A percentile compares a stretch with the other conserved stretches of the same genome.
phyloP scores from a whole-genome alignment of 345 rosid species.

The Kernera saxatilis region DNA sequence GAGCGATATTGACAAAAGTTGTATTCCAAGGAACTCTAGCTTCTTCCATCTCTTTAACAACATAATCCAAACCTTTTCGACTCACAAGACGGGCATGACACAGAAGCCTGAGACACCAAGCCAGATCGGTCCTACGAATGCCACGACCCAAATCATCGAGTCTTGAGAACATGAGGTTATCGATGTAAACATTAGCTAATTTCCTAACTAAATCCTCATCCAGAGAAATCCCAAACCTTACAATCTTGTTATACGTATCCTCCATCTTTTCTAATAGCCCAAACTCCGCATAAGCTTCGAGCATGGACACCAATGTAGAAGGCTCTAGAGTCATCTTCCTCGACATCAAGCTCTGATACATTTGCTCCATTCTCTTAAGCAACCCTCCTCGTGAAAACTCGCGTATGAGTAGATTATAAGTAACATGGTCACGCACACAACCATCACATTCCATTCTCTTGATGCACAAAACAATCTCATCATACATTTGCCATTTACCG shows the following conservation, averaged over 20 bases:
- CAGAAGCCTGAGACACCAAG: constrained; percentile 63
- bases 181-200: constrained; percentile 55
- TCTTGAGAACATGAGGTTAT: constrained; percentile 63
- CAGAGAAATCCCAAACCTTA: constrained; percentile 28
- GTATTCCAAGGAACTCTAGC: constrained; percentile 45
- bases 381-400: constrained; percentile 56
- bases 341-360: constrained; percentile 34
- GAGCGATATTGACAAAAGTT: constrained; percentile 42
- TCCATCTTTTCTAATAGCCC: constrained; percentile 62
- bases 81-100: constrained; percentile 59
- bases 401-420: constrained; percentile 58
- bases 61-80: constrained; percentile 50
- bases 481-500: constrained; percentile 52
- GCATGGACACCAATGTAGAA: constrained; percentile 49
- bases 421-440: constrained; percentile 47
- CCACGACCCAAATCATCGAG: constrained; percentile 47
- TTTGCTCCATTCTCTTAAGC: constrained; percentile 57
- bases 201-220: constrained; percentile 52
- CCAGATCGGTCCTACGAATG: constrained; percentile 43
- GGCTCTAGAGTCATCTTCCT: constrained; percentile 51
- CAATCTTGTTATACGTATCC: constrained; percentile 32
- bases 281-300: constrained; percentile 56
- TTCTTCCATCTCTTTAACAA: constrained; percentile 49
- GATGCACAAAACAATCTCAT: constrained; percentile 52
- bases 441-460: constrained; percentile 54